Evolutionary conservation across 371 early-diverging fungal genomes (phyloP), one percentile per base, ranked within the genome.

Genomic region (Saksenaea vasiformis): DNA sequence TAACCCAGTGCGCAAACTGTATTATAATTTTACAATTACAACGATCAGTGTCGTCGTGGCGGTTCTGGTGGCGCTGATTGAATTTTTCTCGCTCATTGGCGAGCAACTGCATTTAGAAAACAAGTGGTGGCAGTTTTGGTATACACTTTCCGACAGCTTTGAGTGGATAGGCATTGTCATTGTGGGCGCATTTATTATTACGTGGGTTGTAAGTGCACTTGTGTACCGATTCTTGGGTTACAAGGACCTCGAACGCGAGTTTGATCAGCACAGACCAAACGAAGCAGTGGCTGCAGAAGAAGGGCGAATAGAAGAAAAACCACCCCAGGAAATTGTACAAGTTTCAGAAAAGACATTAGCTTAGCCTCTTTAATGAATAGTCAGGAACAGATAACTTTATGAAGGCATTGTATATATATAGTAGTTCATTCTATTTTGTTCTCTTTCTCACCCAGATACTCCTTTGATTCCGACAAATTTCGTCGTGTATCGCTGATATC

Each of bases 21-120:
- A 83, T 67, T 90, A 86, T 67, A 90, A 88, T 56, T 65, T 90
- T 41, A 73, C 78, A 13, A 78, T 90, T 35, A 90, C 90, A 8
- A 62, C 81, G 8, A 69, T 87, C 58, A 87, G 87, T 35, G 79
- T 87, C 3, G 28, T 84, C 1, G 79, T 89, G 11, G 90, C 90
- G 5, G 65, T 88, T 24, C 39, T 78, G 7, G 80, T 90, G 17
- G 89, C 86, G 2, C 44, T 82, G 13, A 79, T 86, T 9, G 82
- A 88, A 62, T 54, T 88, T 17, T 68, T 90, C 38, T 69, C 71
- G 14, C 55, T 87, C 43, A 65, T 88, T 55, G 78, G 78, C 5
- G 76, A 80, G 14, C 62, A 80, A 54, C 65, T 81, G 14, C 66
- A 78, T 0, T 53, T 83, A 15, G 72, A 83, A 15, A 85, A 87